A percentile compares a stretch with the other conserved stretches of the same genome.
These are phyloP conservation scores for Copromyces sp. DNA, from an alignment of 495 filamentous ascomycete species.

Conservation along the genomic window DNA sequence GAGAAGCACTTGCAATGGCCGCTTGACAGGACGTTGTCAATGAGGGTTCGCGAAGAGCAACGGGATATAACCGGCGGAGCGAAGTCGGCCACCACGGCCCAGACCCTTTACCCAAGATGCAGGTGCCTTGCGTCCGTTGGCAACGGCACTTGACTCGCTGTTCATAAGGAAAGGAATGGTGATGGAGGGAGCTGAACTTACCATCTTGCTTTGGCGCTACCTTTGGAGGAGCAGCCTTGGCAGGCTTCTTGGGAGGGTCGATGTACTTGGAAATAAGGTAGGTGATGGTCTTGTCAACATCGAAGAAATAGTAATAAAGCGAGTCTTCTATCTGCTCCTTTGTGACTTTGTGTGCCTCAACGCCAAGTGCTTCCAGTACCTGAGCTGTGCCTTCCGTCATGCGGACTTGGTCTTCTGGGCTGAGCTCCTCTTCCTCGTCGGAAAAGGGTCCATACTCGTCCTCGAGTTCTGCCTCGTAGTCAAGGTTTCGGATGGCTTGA, in stretches of 20 bases:
- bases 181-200: conserved; percentile 30
- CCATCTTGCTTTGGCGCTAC: conserved; percentile 33
- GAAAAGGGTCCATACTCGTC: conserved; percentile 45
- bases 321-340: conserved; percentile 75
- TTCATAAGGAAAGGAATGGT: neutral
- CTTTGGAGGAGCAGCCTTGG: conserved; percentile 19
- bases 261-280: conserved; percentile 60
- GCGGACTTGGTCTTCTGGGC: conserved; percentile 46
- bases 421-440: conserved; percentile 40
- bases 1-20: neutral
- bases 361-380: conserved; percentile 45
- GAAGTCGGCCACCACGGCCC: neutral
- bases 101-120: conserved; percentile 1
- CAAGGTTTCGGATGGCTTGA: conserved; percentile 47
- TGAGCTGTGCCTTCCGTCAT: conserved; percentile 46
- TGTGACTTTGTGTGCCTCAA: conserved; percentile 41
- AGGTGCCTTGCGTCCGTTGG: neutral
- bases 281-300: conserved; percentile 70
- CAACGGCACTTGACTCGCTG: neutral
- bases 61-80: neutral
- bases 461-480: conserved; percentile 50
- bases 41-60: conserved; percentile 1
- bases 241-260: conserved; percentile 21
- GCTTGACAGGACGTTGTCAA: neutral
- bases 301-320: conserved; percentile 93